Evolutionary conservation across 2,329 filamentous ascomycete genomes (phyloP), one percentile per base, ranked within the genome.

Genomic region (Aspergillus ibericus): DNA sequence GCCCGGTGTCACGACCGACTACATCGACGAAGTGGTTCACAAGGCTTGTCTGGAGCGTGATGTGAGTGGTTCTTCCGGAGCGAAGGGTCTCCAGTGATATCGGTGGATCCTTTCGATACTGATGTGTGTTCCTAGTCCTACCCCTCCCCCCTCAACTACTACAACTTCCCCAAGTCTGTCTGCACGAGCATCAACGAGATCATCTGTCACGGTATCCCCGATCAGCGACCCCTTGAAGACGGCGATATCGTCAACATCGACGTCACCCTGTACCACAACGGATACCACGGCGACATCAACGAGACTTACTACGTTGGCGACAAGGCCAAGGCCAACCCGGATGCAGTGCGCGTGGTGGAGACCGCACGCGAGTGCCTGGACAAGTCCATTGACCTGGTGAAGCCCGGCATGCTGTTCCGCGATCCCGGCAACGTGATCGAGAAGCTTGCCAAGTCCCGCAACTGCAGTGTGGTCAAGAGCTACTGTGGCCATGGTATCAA

Each of bases 251-350:
- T 99, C 71, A 99, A 99, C 79, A 92, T 99, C 65, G 95, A 99
- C 68, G 91, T 99, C 5, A 93, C 92, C 0, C 80, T 99, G 44
- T 99, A 96, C 77, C 92, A 98, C 74, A 90, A 88, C 61, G 95
- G 95, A 55, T 98, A 93, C 80, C 95, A 99, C 73, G 92, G 92
- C 56, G 95, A 99, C 75, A 81, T 99, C 56, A 99, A 99, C 80
- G 95, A 99, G 80, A 99, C 95, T 12, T 99, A 98, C 80, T 99
- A 99, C 74, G 90, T 99, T 49, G 95, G 95, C 57, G 90, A 96
- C 67, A 92, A 90, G 71, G 91, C 95, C 42, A 85, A 86, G 70
- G 87, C 90, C 8, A 88, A 98, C 70, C 86, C 92, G 0, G 93
- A 98, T 66, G 86, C 90, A 3, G 92, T 98, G 29, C 87, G 93